Conservation (phyloP, 2,329 filamentous ascomycete species). For the Aspergillus ochraceoroseus region DNA sequence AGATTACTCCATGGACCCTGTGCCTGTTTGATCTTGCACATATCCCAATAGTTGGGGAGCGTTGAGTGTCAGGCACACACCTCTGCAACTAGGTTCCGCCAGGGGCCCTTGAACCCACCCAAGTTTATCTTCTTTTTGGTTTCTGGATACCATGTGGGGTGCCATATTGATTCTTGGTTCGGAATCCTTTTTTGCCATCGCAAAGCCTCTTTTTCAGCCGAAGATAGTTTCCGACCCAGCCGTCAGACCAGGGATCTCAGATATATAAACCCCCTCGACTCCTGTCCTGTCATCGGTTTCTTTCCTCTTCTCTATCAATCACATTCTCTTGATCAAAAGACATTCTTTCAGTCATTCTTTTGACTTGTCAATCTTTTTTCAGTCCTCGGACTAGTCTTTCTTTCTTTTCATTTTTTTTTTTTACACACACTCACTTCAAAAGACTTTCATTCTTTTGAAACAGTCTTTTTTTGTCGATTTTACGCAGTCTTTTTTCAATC, state of each 20-base stretch:
- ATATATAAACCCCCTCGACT: conserved; percentile 8
- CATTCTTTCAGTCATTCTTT: conserved; percentile 16
- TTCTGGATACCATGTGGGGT: conserved; percentile 13
- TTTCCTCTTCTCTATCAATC: conserved; percentile 16
- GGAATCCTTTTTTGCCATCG: conserved; percentile 11
- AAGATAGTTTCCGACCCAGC: background rate
- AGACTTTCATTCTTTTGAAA: conserved; percentile 12
- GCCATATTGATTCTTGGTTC: background rate
- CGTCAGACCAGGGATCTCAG: conserved; percentile 7
- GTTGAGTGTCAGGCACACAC: conserved; percentile 8
- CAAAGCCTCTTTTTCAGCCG: background rate
- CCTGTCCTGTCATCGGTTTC: background rate
- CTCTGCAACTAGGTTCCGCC: conserved; percentile 1
- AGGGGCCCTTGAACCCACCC: conserved; percentile 5
- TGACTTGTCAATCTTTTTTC: conserved; percentile 17
- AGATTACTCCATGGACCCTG: too few relatives aligned
- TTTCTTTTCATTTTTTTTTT: conserved; percentile 14
- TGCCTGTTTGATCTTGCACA: too few relatives aligned
- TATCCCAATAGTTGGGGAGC: too few relatives aligned
- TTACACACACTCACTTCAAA: too few relatives aligned
- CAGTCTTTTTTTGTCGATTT: conserved; percentile 3
- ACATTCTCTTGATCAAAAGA: conserved; percentile 19
- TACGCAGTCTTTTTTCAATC: conserved; percentile 7
- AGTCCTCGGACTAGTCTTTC: conserved; percentile 16
- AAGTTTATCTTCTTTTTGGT: conserved; percentile 1